Base-by-base conservation (phyloP, 352 stramenopile species). In the Globisporangium perplexum region DNA sequence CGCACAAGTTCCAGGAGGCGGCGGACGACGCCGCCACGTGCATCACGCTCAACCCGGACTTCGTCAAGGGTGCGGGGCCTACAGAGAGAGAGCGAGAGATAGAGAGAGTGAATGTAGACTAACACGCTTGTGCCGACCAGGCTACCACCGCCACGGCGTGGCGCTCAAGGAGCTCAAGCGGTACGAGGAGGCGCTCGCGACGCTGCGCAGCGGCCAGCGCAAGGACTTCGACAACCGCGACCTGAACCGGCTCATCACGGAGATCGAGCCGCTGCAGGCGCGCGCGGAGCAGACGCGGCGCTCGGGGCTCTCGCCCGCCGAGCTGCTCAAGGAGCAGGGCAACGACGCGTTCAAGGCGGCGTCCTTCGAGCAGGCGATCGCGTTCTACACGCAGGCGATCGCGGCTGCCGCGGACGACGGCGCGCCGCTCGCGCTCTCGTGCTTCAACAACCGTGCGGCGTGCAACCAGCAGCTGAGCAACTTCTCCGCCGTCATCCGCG, bases 391-490 rank as follows among this genome's bases (percentile, higher is more conserved):
- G 28, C 90, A 97, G 73, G 96, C 90, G 47, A 79, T 98, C 38
- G 89, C 97, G 33, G 77, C 77, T 10, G 72, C 47, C 50, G 72
- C 95, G 45, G 77, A 88, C 59, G 74, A 85, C 36, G 64, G 72
- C 39, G 90, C 79, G 45, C 68, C 85, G 7, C 60, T 98, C 33
- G 82, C 90, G 10, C 69, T 98, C 52, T 97, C 96, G 70, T 96
- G 90, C 62, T 96, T 94, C 73, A 92, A 94, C 68, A 98, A 98
- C 65, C 90, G 94, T 65, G 87, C 94, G 30, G 94, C 94, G 50
- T 98, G 94, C 74, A 93, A 98, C 89, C 96, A 98, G 75, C 93
- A 98, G 82, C 93, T 98, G 57, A 97, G 86, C 71, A 97, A 98
- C 76, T 98, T 98, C 71, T 96, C 96, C 46, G 91, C 79, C 38